A percentile compares a stretch with the other conserved stretches of the same genome.
phyloP scores from a whole-genome alignment of 495 filamentous ascomycete genomes.

The Neurospora sp. region DNA sequence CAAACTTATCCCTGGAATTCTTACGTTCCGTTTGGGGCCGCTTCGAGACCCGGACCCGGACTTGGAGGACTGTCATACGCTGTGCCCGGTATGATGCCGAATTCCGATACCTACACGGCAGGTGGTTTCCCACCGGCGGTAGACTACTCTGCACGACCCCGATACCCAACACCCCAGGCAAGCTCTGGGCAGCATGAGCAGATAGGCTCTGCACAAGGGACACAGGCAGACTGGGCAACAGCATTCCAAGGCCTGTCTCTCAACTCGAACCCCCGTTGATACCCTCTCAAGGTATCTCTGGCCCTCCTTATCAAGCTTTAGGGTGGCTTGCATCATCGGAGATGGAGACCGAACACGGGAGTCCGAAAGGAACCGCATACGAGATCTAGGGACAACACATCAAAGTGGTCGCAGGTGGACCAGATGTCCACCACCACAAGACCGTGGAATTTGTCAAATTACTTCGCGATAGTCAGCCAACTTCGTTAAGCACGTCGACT shows the following conservation, averaged over 20 bases:
- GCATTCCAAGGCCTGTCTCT: slow-evolving; percentile 44
- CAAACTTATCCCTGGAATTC: slow-evolving; percentile 32
- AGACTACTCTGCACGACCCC: slow-evolving; percentile 32
- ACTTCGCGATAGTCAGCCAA: slow-evolving; percentile 3
- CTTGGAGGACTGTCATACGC: slow-evolving; percentile 17
- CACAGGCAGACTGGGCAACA: slow-evolving; percentile 36
- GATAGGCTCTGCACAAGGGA: slow-evolving; percentile 18
- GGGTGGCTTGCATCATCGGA: slow-evolving; percentile 1
- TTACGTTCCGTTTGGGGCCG: slow-evolving; percentile 33
- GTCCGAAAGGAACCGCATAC: not conserved
- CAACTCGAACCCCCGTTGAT: slow-evolving; percentile 32
- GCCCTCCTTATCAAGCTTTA: not conserved
- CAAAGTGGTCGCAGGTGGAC: not conserved
- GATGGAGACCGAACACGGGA: not conserved
- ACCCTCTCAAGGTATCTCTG: not conserved
- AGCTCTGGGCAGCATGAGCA: slow-evolving; percentile 28
- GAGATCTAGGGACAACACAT: not conserved
- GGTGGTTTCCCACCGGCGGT: slow-evolving; percentile 29
- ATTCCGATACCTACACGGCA: slow-evolving; percentile 29
- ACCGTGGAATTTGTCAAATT: slow-evolving; percentile 20
- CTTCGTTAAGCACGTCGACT: slow-evolving; percentile 19
- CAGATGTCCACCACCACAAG: slow-evolving; percentile 9
- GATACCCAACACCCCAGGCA: slow-evolving; percentile 33
- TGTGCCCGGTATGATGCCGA: slow-evolving; percentile 27
- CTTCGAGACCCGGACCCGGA: slow-evolving; percentile 24